Base-by-base conservation (phyloP, 768 basidiomycete species). In the Gyrodon lividus region DNA sequence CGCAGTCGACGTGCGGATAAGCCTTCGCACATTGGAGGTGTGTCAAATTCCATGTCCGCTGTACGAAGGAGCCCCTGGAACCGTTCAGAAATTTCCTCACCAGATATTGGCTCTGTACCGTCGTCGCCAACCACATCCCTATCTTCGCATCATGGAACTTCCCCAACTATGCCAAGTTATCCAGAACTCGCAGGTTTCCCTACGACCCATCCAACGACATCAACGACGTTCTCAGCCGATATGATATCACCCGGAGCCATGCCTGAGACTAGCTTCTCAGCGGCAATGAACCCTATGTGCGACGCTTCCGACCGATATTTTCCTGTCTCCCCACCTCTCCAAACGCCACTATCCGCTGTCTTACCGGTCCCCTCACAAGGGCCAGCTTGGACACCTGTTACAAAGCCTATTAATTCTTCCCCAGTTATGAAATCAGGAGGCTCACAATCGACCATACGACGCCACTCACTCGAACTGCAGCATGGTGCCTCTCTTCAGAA, bases 41-140 rank as follows among this genome's bases (percentile, higher is more conserved):
- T 38, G 10, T 58, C 66, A 30, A 57, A 42, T 34, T 55, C 58
- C 2, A 55, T n/a, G 4, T 60, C 52, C 4, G 76, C 79, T 38
- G 77, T 77, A 12, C 76, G 66, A 70, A 54, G 58, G 42, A 51
- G 50, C 28, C 57, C 56, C 19, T 54, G 62, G 55, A 58, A 46
- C 22, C 33, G 48, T 22, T 50, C 9, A 43, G 30, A 20, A 6
- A 41, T 55, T 38, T 51, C 52, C 10, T 39, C 61, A 31, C 53
- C 63, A 6, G 65, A 64, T 12, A 43, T 64, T 6, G 43, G 44
- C 35, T 62, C 64, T 28, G 42, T 59, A 10, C 60, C 66, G 28
- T 56, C 66, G 0, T 67, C 67, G 8, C 65, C 67, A 12, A 50
- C 59, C 20, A 40, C 51, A 16, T 59, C 67, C 5, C 17, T 57